phyloP scores from a whole-genome alignment of 1,284 basidiomycete species.

The Tausonia pullulans region DNA sequence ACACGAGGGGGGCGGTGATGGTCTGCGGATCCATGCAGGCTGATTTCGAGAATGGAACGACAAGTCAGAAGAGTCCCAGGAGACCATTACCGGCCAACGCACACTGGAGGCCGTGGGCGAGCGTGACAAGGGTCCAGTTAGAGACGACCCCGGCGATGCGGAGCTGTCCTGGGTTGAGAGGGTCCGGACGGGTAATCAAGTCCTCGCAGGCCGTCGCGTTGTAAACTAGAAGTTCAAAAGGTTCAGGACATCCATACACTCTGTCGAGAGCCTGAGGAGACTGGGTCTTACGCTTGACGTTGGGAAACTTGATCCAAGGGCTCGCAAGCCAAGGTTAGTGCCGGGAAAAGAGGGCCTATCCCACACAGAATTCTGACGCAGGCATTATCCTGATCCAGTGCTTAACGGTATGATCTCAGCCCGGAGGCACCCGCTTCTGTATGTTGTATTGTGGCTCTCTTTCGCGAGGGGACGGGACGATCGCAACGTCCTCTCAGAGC shows the following conservation, averaged over 20 bases:
- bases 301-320: conserved; percentile 40
- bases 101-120: conserved; percentile 48
- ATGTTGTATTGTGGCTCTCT: too few relatives aligned
- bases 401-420: too few relatives aligned
- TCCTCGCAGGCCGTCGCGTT: conserved; percentile 60
- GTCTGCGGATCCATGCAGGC: conserved; percentile 75
- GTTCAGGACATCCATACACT: too few relatives aligned
- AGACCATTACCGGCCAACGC: too few relatives aligned
- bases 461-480: too few relatives aligned
- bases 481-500: too few relatives aligned
- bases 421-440: too few relatives aligned
- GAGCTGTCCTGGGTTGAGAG: conserved; percentile 40
- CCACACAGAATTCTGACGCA: too few relatives aligned
- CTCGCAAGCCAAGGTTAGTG: background rate
- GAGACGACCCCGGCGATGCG: conserved; percentile 73
- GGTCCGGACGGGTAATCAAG: conserved; percentile 55
- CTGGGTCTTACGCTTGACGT: conserved; percentile 40
- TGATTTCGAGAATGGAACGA: conserved; percentile 4
- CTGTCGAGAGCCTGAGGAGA: too few relatives aligned
- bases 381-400: too few relatives aligned
- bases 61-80: background rate
- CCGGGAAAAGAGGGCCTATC: too few relatives aligned
- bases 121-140: conserved; percentile 72
- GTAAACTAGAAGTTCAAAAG: conserved; percentile 18
- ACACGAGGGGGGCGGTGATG: conserved; percentile 63